Percentiles rank a stretch among this genome's conserved stretches.
Conservation (phyloP, 2,329 filamentous ascomycete species). For the Xylariaceae sp. region DNA sequence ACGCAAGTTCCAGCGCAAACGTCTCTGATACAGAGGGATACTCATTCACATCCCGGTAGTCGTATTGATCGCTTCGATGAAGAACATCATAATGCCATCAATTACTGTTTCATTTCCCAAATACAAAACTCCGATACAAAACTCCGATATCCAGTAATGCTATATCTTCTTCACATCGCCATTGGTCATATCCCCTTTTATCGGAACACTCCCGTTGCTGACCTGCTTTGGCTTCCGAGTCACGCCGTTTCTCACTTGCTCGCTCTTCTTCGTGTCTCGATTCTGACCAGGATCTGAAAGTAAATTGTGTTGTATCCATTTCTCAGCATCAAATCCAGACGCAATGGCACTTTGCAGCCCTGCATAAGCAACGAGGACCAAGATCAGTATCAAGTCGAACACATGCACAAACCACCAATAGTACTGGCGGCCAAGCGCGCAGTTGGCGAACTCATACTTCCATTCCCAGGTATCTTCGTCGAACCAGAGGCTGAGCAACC, state of each 20-base stretch:
- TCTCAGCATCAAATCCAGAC: constrained; percentile 20
- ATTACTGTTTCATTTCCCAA: neutral
- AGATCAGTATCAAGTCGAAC: constrained; percentile 52
- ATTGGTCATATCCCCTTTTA: constrained; percentile 9
- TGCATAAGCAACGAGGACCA: constrained; percentile 29
- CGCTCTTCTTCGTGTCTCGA: neutral
- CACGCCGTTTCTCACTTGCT: too few species aligned
- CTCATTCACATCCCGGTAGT: constrained; percentile 5
- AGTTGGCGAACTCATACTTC: constrained; percentile 76
- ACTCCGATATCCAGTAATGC: neutral
- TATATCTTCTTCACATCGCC: constrained; percentile 17
- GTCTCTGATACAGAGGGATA: neutral
- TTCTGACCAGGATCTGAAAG: neutral
- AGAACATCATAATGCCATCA: neutral
- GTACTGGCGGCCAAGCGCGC: constrained; percentile 79
- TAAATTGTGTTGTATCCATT: constrained; percentile 12
- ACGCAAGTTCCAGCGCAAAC: too few species aligned
- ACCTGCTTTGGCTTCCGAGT: too few species aligned
- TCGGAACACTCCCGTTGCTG: neutral
- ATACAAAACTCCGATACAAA: neutral
- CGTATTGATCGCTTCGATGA: constrained; percentile 8
- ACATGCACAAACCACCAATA: constrained; percentile 92
- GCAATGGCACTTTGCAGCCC: constrained; percentile 17
- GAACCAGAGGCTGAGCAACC: constrained; percentile 85
- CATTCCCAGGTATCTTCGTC: constrained; percentile 69